These are phyloP conservation scores for Rusavskia elegans DNA, from an alignment of 495 filamentous ascomycete genomes.

Conservation along the genomic window DNA sequence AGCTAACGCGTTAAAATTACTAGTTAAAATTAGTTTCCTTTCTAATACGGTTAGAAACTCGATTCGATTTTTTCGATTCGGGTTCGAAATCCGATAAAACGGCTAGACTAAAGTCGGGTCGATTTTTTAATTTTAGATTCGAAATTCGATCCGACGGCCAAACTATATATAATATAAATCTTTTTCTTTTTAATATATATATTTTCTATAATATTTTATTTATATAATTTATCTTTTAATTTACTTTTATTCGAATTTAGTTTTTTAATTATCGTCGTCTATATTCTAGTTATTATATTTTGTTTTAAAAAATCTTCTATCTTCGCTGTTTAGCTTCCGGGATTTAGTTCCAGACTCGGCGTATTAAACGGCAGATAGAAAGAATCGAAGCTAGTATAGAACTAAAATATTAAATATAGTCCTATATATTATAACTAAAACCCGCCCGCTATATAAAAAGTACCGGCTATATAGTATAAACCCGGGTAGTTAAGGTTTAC, in stretches of 20 bases:
- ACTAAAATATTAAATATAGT: neutral
- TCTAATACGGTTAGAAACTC: too few relatives aligned
- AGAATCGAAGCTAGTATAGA: neutral
- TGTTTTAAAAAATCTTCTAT: neutral
- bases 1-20: too few relatives aligned
- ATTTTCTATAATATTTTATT: too few relatives aligned
- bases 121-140: too few relatives aligned
- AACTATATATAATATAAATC: too few relatives aligned
- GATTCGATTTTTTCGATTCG: too few relatives aligned
- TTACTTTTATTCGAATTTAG: neutral
- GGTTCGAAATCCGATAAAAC: too few relatives aligned
- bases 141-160: too few relatives aligned
- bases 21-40: too few relatives aligned
- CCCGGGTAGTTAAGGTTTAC: neutral
- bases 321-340: too few relatives aligned
- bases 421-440: neutral
- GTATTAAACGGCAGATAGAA: neutral
- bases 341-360: neutral
- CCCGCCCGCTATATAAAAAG: neutral
- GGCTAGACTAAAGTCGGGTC: too few relatives aligned
- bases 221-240: neutral
- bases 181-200: too few relatives aligned
- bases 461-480: neutral
- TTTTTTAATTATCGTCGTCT: conserved; percentile 1
- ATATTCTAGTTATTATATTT: neutral